Percentiles rank a stretch among this genome's conserved stretches.
Evolutionary conservation across 768 basidiomycete species (phyloP).

Genomic region (Kwoniella newhampshirensis): DNA sequence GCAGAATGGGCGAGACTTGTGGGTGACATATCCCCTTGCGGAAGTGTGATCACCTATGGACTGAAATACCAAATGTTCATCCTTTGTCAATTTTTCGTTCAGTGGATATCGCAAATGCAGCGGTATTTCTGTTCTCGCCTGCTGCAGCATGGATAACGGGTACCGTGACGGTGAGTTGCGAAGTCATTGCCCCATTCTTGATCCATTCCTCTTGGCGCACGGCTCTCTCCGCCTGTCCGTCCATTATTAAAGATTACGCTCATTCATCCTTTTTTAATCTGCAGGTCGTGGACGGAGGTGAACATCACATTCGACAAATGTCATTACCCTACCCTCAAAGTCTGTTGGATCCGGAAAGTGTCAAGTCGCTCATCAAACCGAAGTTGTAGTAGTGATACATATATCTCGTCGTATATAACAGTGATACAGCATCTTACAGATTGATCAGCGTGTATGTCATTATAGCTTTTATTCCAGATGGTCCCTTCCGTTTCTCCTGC

Average conservation of each 20-base stretch:
- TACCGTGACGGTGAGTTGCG: constrained; percentile 62
- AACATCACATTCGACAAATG: constrained; percentile 34
- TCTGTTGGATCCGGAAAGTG: constrained; percentile 44
- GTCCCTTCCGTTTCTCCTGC: too few species aligned
- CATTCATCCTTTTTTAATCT: not conserved
- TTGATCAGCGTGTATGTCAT: too few species aligned
- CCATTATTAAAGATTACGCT: not conserved
- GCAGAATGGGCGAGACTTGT: constrained; percentile 41
- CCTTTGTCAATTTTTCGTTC: too few species aligned
- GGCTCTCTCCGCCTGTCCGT: not conserved
- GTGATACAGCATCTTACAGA: too few species aligned
- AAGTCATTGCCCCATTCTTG: too few species aligned
- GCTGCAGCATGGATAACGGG: constrained; percentile 76
- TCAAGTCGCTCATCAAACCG: constrained; percentile 38
- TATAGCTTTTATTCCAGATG: too few species aligned
- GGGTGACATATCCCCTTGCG: constrained; percentile 16
- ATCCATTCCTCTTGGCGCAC: too few species aligned
- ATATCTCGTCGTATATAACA: too few species aligned
- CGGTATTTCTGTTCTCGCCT: constrained; percentile 78
- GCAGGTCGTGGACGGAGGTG: constrained; percentile 53
- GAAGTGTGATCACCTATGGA: too few species aligned
- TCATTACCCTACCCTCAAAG: constrained; percentile 46
- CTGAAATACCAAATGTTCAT: too few species aligned
- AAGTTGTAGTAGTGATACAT: constrained; percentile 22
- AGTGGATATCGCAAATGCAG: constrained; percentile 68